A percentile compares a stretch with the other conserved stretches of the same genome.
Conservation (phyloP, 495 filamentous ascomycete species). For the Rhizodiscina lignyota region DNA sequence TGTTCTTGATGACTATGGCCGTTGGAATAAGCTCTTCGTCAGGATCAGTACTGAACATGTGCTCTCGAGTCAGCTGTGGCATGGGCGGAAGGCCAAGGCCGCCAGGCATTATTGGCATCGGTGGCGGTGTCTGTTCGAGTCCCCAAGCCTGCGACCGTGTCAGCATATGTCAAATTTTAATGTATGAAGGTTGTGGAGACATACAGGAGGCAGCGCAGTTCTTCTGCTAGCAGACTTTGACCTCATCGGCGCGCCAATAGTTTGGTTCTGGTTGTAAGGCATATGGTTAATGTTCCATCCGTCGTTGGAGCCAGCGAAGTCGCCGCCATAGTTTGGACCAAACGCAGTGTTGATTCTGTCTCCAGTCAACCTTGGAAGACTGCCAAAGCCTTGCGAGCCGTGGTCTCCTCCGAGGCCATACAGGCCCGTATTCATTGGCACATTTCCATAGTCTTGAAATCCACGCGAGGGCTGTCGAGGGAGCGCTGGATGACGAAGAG, state of each 20-base stretch:
- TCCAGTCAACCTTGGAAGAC: no score
- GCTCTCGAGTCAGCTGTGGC: constrained; percentile 25
- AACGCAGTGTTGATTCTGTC: constrained; percentile 12
- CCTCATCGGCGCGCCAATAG: no score
- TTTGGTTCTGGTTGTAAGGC: neutral
- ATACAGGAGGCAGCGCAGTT: no score
- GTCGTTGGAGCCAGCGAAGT: no score
- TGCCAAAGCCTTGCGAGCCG: constrained; percentile 7
- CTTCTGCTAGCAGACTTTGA: no score
- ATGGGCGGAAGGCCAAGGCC: constrained; percentile 3
- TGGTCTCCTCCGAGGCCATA: constrained; percentile 15
- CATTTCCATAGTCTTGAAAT: constrained; percentile 31
- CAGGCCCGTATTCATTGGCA: constrained; percentile 9
- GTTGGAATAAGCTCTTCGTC: constrained; percentile 90
- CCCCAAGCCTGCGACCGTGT: no score
- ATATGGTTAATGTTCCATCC: neutral
- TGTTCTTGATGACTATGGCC: constrained; percentile 98
- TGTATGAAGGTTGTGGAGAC: no score
- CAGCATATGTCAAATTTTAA: no score
- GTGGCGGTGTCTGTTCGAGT: constrained; percentile 7
- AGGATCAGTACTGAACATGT: constrained; percentile 33
- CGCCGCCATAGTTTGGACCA: no score
- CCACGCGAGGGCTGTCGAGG: constrained; percentile 52
- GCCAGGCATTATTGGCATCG: constrained; percentile 6
- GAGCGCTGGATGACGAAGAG: constrained; percentile 45